phyloP scores from a whole-genome alignment of 2,329 filamentous ascomycete species.

The Aspergillus glaucus region DNA sequence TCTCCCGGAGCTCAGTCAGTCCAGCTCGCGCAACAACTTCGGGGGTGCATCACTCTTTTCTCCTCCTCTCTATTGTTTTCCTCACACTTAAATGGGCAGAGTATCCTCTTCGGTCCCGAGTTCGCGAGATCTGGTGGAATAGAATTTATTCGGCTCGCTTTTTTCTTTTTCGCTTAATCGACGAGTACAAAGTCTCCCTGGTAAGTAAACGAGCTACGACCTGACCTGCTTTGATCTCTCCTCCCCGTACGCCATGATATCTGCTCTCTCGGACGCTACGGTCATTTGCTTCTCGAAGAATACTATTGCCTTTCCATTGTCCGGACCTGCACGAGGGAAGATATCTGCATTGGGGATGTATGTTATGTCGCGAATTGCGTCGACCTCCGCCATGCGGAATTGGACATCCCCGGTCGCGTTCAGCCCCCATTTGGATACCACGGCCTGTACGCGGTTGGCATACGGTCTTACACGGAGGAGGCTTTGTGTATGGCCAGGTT shows the following conservation, averaged over 20 bases:
- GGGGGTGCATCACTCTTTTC: neutral
- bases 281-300: neutral
- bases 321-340: neutral
- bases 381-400: neutral
- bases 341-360: neutral
- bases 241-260: constrained; percentile 7
- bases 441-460: neutral
- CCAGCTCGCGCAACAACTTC: constrained; percentile 16
- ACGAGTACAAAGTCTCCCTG: constrained; percentile 5
- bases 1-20: constrained; percentile 12
- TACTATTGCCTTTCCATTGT: neutral
- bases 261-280: neutral
- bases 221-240: constrained; percentile 17
- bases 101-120: constrained; percentile 10
- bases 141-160: constrained; percentile 15
- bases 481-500: too few species aligned
- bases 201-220: constrained; percentile 6
- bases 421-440: neutral
- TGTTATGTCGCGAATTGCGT: neutral
- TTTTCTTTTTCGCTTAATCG: constrained; percentile 11
- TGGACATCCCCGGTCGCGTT: neutral
- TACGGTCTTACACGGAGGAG: too few species aligned
- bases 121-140: constrained; percentile 19
- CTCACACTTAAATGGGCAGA: constrained; percentile 13
- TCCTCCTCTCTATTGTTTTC: constrained; percentile 1